These are phyloP conservation scores for Kwoniella newhampshirensis DNA, from an alignment of 768 basidiomycete species.

Conservation along the genomic window DNA sequence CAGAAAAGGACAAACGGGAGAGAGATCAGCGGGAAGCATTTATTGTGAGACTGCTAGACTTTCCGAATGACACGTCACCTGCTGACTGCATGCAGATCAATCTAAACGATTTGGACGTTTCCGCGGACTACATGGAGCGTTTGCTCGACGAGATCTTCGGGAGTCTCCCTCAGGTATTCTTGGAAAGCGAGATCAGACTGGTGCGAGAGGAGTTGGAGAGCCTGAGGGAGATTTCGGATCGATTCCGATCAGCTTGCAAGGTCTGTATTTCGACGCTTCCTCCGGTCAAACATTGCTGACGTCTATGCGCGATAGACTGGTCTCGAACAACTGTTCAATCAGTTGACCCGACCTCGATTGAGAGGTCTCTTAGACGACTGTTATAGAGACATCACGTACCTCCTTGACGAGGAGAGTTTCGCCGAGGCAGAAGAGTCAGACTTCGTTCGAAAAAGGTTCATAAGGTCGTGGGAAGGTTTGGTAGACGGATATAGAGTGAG, in stretches of 20 bases:
- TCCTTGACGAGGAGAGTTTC: constrained; percentile 85
- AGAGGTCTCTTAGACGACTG: constrained; percentile 80
- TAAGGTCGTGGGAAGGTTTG: constrained; percentile 80
- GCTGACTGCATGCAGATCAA: constrained; percentile 61
- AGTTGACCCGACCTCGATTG: constrained; percentile 81
- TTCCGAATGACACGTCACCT: neutral
- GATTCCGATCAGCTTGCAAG: constrained; percentile 71
- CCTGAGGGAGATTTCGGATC: constrained; percentile 49
- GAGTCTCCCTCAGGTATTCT: constrained; percentile 67
- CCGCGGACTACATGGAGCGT: constrained; percentile 82
- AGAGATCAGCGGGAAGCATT: constrained; percentile 75
- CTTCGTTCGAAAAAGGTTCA: constrained; percentile 80
- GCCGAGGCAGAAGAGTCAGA: constrained; percentile 80
- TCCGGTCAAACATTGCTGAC: neutral
- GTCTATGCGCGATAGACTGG: constrained; percentile 61
- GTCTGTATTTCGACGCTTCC: constrained; percentile 55
- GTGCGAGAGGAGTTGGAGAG: constrained; percentile 56
- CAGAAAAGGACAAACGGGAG: constrained; percentile 68
- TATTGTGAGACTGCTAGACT: constrained; percentile 63
- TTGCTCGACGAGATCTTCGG: constrained; percentile 62
- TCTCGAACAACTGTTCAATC: constrained; percentile 92
- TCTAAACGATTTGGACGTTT: constrained; percentile 92
- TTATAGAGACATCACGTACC: constrained; percentile 84
- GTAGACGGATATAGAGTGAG: constrained; percentile 83
- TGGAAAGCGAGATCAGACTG: constrained; percentile 60